These are phyloP conservation scores for Pleurotus platypus DNA, from an alignment of 768 basidiomycete species.

Conservation along the genomic window DNA sequence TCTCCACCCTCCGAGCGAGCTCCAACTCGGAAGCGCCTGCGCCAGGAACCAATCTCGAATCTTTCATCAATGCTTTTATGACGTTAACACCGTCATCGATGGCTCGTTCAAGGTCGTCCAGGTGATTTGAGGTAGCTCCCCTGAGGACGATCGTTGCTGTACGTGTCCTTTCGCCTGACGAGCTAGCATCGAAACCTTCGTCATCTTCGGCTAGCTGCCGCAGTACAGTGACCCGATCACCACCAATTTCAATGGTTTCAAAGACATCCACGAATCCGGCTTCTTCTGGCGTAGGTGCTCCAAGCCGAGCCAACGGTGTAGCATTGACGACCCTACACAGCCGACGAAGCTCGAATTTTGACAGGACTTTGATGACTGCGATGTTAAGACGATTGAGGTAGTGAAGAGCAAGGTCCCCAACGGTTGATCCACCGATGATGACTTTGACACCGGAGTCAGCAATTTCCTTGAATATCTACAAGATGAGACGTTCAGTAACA, in stretches of 20 bases:
- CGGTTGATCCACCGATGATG: constrained; percentile 87
- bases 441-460: constrained; percentile 93
- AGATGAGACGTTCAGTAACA: neutral
- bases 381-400: constrained; percentile 93
- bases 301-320: constrained; percentile 92
- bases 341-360: constrained; percentile 95
- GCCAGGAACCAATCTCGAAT: constrained; percentile 85
- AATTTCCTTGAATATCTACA: constrained; percentile 93
- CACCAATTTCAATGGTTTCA: constrained; percentile 94
- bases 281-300: constrained; percentile 95
- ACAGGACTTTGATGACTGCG: constrained; percentile 94
- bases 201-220: constrained; percentile 75
- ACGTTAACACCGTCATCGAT: constrained; percentile 97
- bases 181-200: constrained; percentile 50
- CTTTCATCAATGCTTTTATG: constrained; percentile 89
- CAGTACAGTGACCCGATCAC: constrained; percentile 96
- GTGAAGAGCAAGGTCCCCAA: constrained; percentile 95
- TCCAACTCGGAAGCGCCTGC: constrained; percentile 95
- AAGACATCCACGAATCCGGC: constrained; percentile 92
- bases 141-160: constrained; percentile 95
- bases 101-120: constrained; percentile 95
- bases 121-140: constrained; percentile 89
- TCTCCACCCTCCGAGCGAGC: constrained; percentile 80
- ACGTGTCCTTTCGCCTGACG: constrained; percentile 65
- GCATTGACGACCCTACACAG: constrained; percentile 95